A percentile compares a stretch with the other conserved stretches of the same genome.
Evolutionary conservation across 2,329 filamentous ascomycete genomes (phyloP).

Genomic region (Cladosporium sp.): DNA sequence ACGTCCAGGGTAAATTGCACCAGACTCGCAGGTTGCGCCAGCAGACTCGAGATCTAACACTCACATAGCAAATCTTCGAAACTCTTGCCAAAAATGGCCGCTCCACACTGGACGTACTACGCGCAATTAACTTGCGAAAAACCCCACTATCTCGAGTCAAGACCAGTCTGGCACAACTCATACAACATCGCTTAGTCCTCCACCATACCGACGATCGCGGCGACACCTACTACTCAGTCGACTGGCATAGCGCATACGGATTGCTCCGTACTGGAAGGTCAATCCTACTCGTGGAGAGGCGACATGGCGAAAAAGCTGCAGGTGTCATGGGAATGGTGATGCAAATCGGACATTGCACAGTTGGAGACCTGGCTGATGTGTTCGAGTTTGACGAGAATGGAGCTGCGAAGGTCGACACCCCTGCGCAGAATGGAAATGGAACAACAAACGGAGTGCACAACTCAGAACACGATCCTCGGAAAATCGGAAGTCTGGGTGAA

Average conservation of each 20-base stretch:
- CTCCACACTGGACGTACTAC: slow-evolving; percentile 68
- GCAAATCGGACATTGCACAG: slow-evolving; percentile 73
- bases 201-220: slow-evolving; percentile 44
- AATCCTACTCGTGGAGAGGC: slow-evolving; percentile 70
- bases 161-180: slow-evolving; percentile 78
- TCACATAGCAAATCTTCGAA: slow-evolving; percentile 74
- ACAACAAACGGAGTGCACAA: slow-evolving; percentile 25
- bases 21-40: slow-evolving; percentile 7
- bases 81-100: slow-evolving; percentile 78
- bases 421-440: slow-evolving; percentile 31
- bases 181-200: slow-evolving; percentile 76
- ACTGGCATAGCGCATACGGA: slow-evolving; percentile 77
- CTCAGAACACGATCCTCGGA: slow-evolving; percentile 5
- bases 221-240: slow-evolving; percentile 78
- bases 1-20: slow-evolving; percentile 75
- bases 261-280: slow-evolving; percentile 81
- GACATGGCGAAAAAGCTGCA: slow-evolving; percentile 73
- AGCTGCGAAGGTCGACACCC: slow-evolving; percentile 33
- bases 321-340: slow-evolving; percentile 75
- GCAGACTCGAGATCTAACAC: slow-evolving; percentile 20
- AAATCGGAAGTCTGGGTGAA: slow-evolving; percentile 35
- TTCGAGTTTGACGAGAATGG: slow-evolving; percentile 22
- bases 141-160: slow-evolving; percentile 68
- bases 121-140: slow-evolving; percentile 57
- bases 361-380: slow-evolving; percentile 59